Base-by-base conservation (phyloP, 495 filamentous ascomycete genomes). In the Penicillium bovifimosum region DNA sequence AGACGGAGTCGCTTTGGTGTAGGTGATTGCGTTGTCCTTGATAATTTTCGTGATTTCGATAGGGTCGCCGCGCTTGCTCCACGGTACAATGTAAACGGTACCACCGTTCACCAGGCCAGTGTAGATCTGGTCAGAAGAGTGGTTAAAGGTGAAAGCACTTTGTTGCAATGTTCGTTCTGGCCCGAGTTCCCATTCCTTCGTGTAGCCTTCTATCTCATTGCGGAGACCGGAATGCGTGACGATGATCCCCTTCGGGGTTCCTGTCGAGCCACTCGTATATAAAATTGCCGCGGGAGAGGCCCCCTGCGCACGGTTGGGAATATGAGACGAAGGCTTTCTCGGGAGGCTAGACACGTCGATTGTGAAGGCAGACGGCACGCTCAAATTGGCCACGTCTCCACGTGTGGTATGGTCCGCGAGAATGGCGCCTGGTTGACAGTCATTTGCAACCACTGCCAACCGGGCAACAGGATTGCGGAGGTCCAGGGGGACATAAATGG, bases 401-500 rank as follows among this genome's bases (percentile, higher is more conserved):
- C 3, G 6, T 35, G 33, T 35, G 3, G 33, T 35, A 11, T 35
- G 9, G 10, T 35, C 33, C 4, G 13, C 13, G 9, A 35, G 3
- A 5, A 35, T 4, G 8, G 10, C 33, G 10, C 6, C 13, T 3
- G 33, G 33, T 3, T 35, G 5, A 4, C 6, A 5, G 5, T 5
- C 33, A 5, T 5, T 11, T 4, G 13, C 33, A 10, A 14, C 10
- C 6, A 5, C 13, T 5, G 47, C 44, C 0, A 72, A 66, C 1
- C 74, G 62, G 0, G 54, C 27, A 6, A 62, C 34, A 14, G 69
- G 57, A 9, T 63, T 67, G 3, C 66, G 49, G 1, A 71, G 54
- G 42, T 84, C 80, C 3, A 86, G 53, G 0, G 82, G 82, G 0
- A 83, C 62, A 49, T 81, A 84, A 6, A 73, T 50, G 6, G 56